Conservation (phyloP, 1,284 basidiomycete genomes). For the Ceratobasidium papillatum region DNA sequence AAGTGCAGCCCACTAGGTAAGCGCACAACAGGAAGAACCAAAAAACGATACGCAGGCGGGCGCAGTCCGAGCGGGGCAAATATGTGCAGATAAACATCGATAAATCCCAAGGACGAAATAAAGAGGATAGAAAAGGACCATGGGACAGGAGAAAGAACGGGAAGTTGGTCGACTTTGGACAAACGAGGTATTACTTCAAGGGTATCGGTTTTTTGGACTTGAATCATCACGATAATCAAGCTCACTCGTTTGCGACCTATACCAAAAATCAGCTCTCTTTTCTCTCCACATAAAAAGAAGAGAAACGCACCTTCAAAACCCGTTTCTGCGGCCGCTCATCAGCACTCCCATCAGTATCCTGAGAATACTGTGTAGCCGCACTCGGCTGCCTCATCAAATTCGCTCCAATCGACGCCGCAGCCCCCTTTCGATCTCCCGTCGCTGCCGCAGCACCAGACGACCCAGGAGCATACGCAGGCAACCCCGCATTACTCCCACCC, state of each 20-base stretch:
- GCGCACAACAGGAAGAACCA: background rate
- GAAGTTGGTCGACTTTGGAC: background rate
- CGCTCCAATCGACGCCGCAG: background rate
- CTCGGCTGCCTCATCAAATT: constrained; percentile 14
- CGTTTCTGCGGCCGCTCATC: constrained; percentile 13
- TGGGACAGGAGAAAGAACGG: background rate
- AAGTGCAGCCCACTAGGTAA: too few species aligned
- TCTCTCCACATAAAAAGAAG: too few species aligned
- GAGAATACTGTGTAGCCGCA: constrained; percentile 21
- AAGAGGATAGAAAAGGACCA: background rate
- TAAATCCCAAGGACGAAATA: background rate
- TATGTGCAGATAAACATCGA: constrained; percentile 9
- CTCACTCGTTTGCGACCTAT: constrained; percentile 34
- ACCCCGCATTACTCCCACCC: background rate
- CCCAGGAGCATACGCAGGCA: constrained; percentile 18
- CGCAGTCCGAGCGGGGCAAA: constrained; percentile 4
- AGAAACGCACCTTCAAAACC: constrained; percentile 26
- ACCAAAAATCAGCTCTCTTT: background rate
- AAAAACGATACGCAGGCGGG: constrained; percentile 19
- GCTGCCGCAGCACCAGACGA: background rate
- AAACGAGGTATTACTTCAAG: constrained; percentile 28
- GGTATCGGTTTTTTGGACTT: constrained; percentile 16
- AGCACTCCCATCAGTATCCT: constrained; percentile 20
- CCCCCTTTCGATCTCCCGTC: constrained; percentile 16
- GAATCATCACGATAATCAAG: background rate